Base-by-base conservation (phyloP, 345 rosid species). In the Viola odorata region DNA sequence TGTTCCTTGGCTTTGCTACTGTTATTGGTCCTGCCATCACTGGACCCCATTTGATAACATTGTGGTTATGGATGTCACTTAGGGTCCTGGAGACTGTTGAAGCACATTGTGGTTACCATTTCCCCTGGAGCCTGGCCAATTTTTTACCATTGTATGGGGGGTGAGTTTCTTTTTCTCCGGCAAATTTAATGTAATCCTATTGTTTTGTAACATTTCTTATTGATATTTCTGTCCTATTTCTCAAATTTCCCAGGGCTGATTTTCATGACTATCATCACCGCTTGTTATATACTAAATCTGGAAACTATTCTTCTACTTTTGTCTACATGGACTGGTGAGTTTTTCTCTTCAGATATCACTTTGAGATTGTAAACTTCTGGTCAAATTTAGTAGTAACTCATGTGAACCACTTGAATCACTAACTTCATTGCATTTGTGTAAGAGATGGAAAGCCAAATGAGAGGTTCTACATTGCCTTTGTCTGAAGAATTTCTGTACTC, bases 201-300 rank as follows among this genome's bases (percentile, higher is more conserved):
- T 40, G 37, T 69, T 32, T n/a, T 39, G 36, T 16, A 8, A 42
- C n/a, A 36, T 48, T 72, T 47, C 49, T 55, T 54, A 39, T 45
- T 7, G 53, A 57, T 7, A 10, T 59, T 69, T 42, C 14, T 58
- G 41, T 41, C 53, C 57, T 54, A 7, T 60, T 57, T 16, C 41
- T 55, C 37, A 60, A n/a, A 12, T 62, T 47, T 68, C 69, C n/a
- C 85, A 94, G 99, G 41, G 78, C 99, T 69, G 96, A 94, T 81
- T 94, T 92, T 72, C 98, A 92, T 74, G 98, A 92, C 69, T 90
- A 94, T 67, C 99, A 94, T 73, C 99, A 94, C 53, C 97, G 99
- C 3, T 75, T 94, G 70, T 90, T 90, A 4, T 90, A 90, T 70
- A 94, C 99, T 53, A 94, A 94, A 76, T 90, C 97, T 53, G 99